Evolutionary conservation across 305 asterid genomes (phyloP).

Genomic region (Fraxinus velutina): DNA sequence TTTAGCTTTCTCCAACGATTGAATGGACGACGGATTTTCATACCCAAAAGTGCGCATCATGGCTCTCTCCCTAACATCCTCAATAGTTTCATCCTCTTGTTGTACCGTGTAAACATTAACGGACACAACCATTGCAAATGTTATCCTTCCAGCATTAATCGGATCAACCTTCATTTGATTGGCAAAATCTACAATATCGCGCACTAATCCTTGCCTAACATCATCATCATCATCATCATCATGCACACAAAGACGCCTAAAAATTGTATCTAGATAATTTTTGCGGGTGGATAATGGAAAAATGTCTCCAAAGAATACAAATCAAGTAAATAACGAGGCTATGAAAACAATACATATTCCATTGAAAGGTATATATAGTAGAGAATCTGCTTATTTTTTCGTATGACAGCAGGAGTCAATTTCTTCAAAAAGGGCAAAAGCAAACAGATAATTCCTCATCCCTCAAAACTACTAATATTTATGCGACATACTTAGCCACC

Average conservation of each 20-base stretch:
- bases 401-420: neutral
- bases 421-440: neutral
- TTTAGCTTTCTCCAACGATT: neutral
- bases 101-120: neutral
- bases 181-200: neutral
- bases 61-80: neutral
- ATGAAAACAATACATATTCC: neutral
- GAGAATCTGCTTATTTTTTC: neutral
- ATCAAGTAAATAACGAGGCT: too few relatives aligned
- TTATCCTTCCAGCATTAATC: neutral
- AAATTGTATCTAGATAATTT: neutral
- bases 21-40: neutral
- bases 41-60: neutral
- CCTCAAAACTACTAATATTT: too few relatives aligned
- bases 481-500: too few relatives aligned
- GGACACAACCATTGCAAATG: neutral
- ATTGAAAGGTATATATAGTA: neutral
- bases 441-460: neutral
- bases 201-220: neutral
- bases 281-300: neutral
- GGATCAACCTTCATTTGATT: neutral
- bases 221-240: neutral
- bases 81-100: neutral
- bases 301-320: too few relatives aligned
- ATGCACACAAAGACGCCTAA: neutral